phyloP scores from a whole-genome alignment of 2,329 filamentous ascomycete genomes.

The Chrysoporthe puriensis region DNA sequence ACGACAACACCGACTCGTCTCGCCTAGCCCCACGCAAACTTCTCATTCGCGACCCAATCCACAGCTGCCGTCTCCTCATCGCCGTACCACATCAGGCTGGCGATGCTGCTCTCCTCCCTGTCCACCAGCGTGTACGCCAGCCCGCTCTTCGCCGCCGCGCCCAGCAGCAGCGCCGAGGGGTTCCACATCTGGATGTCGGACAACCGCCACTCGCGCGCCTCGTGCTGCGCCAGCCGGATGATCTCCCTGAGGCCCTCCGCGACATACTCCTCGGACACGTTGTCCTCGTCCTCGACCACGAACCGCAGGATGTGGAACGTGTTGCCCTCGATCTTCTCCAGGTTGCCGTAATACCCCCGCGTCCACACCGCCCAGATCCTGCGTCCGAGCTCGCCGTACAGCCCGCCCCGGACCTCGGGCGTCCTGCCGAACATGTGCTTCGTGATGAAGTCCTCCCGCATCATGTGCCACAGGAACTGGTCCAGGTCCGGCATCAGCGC shows the following conservation, averaged over 20 bases:
- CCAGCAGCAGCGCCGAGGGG: conserved; percentile 59
- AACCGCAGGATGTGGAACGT: conserved; percentile 71
- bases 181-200: conserved; percentile 82
- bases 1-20: background rate
- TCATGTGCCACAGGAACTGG: conserved; percentile 74
- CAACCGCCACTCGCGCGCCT: conserved; percentile 75
- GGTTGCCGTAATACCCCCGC: conserved; percentile 64
- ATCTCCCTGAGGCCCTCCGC: conserved; percentile 62
- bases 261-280: conserved; percentile 47
- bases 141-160: conserved; percentile 51
- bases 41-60: conserved; percentile 77
- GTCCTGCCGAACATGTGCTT: conserved; percentile 60
- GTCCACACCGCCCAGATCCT: conserved; percentile 79
- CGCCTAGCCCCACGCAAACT: conserved; percentile 73
- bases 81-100: conserved; percentile 74
- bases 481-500: conserved; percentile 71
- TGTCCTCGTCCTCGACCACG: conserved; percentile 62
- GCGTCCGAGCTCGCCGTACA: conserved; percentile 56
- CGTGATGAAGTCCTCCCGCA: conserved; percentile 78
- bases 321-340: conserved; percentile 61
- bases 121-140: conserved; percentile 56
- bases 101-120: conserved; percentile 68
- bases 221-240: conserved; percentile 66
- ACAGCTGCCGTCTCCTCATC: conserved; percentile 54
- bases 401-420: conserved; percentile 71